These are phyloP conservation scores for Pisolithus microcarpus DNA, from an alignment of 768 basidiomycete species.

Conservation along the genomic window DNA sequence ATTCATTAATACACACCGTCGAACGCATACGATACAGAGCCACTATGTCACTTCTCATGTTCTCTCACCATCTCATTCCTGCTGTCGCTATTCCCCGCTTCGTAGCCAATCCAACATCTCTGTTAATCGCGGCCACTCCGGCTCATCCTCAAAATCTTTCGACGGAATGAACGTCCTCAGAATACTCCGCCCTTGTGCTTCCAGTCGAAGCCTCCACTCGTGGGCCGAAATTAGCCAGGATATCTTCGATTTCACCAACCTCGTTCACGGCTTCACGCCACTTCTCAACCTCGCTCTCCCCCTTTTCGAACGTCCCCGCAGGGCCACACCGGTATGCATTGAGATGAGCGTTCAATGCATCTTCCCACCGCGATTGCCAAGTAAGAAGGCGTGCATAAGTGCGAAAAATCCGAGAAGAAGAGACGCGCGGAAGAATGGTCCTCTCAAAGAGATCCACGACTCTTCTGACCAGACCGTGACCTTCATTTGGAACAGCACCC, in stretches of 20 bases:
- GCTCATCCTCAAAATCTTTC: constrained; percentile 82
- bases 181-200: constrained; percentile 75
- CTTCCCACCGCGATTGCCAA: constrained; percentile 66
- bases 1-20: background rate
- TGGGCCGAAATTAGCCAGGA: constrained; percentile 79
- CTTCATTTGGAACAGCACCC: constrained; percentile 46
- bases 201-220: constrained; percentile 64
- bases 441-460: constrained; percentile 70
- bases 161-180: constrained; percentile 84
- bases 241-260: constrained; percentile 78
- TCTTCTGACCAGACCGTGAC: constrained; percentile 56
- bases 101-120: constrained; percentile 39
- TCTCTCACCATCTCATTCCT: background rate
- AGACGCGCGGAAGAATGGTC: constrained; percentile 76
- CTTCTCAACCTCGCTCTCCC: constrained; percentile 57
- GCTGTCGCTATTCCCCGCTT: constrained; percentile 9
- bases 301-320: constrained; percentile 53
- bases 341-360: constrained; percentile 75
- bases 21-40: background rate
- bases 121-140: constrained; percentile 68
- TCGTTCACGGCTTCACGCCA: constrained; percentile 76
- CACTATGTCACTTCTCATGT: background rate
- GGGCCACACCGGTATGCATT: constrained; percentile 74
- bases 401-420: constrained; percentile 71
- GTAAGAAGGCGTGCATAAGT: constrained; percentile 77